Percentiles rank a stretch among this genome's conserved stretches.
Evolutionary conservation across 2,329 filamentous ascomycete species (phyloP).

Genomic region (Teratosphaeria epicoccoides): DNA sequence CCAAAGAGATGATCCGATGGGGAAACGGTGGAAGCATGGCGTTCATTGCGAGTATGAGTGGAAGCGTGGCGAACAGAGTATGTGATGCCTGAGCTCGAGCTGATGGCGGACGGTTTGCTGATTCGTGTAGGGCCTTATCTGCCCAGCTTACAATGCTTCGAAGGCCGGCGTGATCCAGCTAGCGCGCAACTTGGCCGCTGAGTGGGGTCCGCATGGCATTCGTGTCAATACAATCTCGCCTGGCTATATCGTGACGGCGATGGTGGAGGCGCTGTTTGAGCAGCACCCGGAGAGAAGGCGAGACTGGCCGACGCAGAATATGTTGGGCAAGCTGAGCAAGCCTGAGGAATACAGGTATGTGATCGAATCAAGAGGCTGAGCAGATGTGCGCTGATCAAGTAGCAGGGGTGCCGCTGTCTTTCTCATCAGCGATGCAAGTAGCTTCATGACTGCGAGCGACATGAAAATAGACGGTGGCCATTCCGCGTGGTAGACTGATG

Average conservation of each 20-base stretch:
- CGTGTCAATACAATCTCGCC: constrained; percentile 73
- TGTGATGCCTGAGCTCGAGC: constrained; percentile 19
- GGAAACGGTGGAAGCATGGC: constrained; percentile 51
- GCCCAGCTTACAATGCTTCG: constrained; percentile 62
- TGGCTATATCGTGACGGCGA: constrained; percentile 69
- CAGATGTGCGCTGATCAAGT: not conserved
- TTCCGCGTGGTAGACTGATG: constrained; percentile 38
- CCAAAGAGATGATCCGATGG: constrained; percentile 53
- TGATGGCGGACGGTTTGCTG: not conserved
- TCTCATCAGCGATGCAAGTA: constrained; percentile 33
- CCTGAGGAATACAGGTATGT: constrained; percentile 25
- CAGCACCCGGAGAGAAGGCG: constrained; percentile 54
- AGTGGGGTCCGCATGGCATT: constrained; percentile 64
- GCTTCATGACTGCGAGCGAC: constrained; percentile 47
- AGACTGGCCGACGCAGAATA: constrained; percentile 78
- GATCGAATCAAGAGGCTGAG: not conserved
- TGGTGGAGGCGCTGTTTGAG: constrained; percentile 72
- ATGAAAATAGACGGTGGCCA: constrained; percentile 46
- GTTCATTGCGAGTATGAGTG: constrained; percentile 54
- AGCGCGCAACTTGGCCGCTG: constrained; percentile 56
- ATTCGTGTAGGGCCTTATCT: constrained; percentile 47
- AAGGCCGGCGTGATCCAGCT: constrained; percentile 67
- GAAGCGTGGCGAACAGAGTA: constrained; percentile 52
- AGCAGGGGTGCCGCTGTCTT: constrained; percentile 28
- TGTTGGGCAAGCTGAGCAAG: constrained; percentile 48